Evolutionary conservation across 768 basidiomycete genomes (phyloP), one percentile per base, ranked within the genome.

Genomic region (Lactarius vividus): DNA sequence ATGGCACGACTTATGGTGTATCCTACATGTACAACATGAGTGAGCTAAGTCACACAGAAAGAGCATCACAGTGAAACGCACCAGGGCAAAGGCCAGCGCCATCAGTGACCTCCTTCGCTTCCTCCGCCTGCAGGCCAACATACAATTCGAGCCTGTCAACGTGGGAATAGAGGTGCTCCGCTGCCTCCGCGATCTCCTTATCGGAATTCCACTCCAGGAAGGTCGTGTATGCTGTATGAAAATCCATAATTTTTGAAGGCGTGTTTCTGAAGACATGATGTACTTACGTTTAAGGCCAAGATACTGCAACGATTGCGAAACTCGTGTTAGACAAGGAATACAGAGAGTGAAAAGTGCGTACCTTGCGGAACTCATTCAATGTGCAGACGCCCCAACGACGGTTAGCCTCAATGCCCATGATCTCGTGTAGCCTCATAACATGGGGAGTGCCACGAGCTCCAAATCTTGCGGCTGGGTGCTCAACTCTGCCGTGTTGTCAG

Each of bases 11-110:
- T 88, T 71, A 92, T 84, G 11, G 92, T 94, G 76, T 90, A 94
- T 16, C 86, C 88, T 88, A 63, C 13, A 15, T 23, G 28, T 2
- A 20, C 39, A 37, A 9, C n/a, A 40, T 65, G 40, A 35, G 11
- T 13, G 35, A 11, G 35, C 35, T 37, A 35, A 35, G 54, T 0
- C n/a, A 13, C 33, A 33, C 4, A 20, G 8, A 35, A 40, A 31
- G 66, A 44, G 20, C 37, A 57, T 26, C 33, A 35, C 46, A 28
- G 15, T 13, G 4, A n/a, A 29, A 70, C 78, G 59, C 71, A 86
- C 91, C 88, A 67, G 92, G 92, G 77, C 92, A 94, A 61, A 94
- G 82, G 62, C 92, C 92, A 60, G 92, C 89, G 59, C 92, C 92
- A 0, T 87, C 85, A 26, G 87, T 81, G 42, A 91, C 78, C 13